Base-by-base conservation (phyloP, 2,329 filamentous ascomycete species). In the Penicillium oxalicum region DNA sequence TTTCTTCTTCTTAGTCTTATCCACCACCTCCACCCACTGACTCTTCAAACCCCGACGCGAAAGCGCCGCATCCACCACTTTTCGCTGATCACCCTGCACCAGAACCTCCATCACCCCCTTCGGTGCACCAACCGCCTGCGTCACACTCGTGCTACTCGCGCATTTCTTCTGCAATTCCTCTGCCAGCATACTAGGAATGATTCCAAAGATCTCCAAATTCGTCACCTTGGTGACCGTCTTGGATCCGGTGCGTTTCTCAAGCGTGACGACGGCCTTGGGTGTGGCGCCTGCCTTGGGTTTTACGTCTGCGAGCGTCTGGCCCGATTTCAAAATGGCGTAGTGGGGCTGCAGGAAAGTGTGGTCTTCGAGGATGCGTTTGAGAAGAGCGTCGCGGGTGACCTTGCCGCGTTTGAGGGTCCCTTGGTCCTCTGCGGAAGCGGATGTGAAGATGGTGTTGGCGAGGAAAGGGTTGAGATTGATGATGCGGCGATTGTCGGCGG, bases 1-100 rank as follows among this genome's bases (percentile, higher is more conserved):
- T 66, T 82, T 82, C 70, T 84, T 84, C 55, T 79, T 79, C 68
- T 84, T 83, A 4, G 80, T 83, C 70, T 85, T 86, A 63, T 86
- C 83, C 48, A 82, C 66, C n/a, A 84, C 70, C 39, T 83, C 79
- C 27, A 86, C 71, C 79, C 81, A 85, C 52, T 77, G 74, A 49
- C 67, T 70, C 48, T 74, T 74, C 4, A 87, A 70, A 0, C 83
- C 83, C 50, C 81, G 74, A 61, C 74, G 77, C 51, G 75, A 75
- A 56, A 87, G 63, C 27, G 81, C 79, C 57, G 77, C 79, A 40
- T 82, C 70, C 13, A 86, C 72, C 12, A 77, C 78, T 52, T 79
- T 77, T 48, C 76, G 77, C 68, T 86, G 83, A 51, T 83, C 81
- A 1, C 83, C 83, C 59, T 87, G 83, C 3, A 86, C 76, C 68